Evolutionary conservation across 129 eudicot genomes (phyloP).

Genomic region (Ambrosia artemisiifolia): DNA sequence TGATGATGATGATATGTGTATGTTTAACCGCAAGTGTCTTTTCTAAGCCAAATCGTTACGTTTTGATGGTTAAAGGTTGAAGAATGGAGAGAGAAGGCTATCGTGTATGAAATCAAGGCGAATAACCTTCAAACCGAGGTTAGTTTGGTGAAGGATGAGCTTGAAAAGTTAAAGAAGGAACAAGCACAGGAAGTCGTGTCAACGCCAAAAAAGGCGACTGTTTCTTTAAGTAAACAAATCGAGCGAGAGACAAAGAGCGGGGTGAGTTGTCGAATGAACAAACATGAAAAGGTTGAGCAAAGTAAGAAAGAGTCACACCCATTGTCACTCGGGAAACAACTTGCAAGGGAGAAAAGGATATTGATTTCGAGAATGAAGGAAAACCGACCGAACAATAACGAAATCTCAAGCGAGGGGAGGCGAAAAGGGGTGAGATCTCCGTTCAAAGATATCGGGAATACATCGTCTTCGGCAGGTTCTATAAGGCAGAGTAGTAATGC

Average conservation of each 20-base stretch:
- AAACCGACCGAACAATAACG: slow-evolving; percentile 25
- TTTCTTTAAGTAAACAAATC: slow-evolving; percentile 45
- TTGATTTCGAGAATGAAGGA: slow-evolving; percentile 46
- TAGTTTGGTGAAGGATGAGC: slow-evolving; percentile 33
- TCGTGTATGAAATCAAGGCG: slow-evolving; percentile 43
- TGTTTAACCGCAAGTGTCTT: neutral
- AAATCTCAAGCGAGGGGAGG: slow-evolving; percentile 25
- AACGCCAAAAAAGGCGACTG: slow-evolving; percentile 27
- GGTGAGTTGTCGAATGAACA: slow-evolving; percentile 31
- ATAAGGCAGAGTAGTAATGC: slow-evolving; percentile 46
- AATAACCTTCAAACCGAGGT: slow-evolving; percentile 44
- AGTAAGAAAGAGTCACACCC: slow-evolving; percentile 34
- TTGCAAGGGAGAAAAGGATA: slow-evolving; percentile 61
- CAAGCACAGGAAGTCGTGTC: slow-evolving; percentile 13
- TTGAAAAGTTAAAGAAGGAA: slow-evolving; percentile 39
- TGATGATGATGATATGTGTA: no score
- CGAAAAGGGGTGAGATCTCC: slow-evolving; percentile 50
- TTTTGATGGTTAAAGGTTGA: slow-evolving; percentile 48
- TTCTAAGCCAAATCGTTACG: neutral
- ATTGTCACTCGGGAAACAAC: slow-evolving; percentile 60
- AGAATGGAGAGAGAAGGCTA: slow-evolving; percentile 77
- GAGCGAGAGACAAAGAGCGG: slow-evolving; percentile 50
- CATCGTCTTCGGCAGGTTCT: slow-evolving; percentile 19
- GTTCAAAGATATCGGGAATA: slow-evolving; percentile 56
- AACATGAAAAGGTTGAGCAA: slow-evolving; percentile 25